These are phyloP conservation scores for Sporothrix mexicana DNA, from an alignment of 2,329 filamentous ascomycete genomes.

Conservation along the genomic window DNA sequence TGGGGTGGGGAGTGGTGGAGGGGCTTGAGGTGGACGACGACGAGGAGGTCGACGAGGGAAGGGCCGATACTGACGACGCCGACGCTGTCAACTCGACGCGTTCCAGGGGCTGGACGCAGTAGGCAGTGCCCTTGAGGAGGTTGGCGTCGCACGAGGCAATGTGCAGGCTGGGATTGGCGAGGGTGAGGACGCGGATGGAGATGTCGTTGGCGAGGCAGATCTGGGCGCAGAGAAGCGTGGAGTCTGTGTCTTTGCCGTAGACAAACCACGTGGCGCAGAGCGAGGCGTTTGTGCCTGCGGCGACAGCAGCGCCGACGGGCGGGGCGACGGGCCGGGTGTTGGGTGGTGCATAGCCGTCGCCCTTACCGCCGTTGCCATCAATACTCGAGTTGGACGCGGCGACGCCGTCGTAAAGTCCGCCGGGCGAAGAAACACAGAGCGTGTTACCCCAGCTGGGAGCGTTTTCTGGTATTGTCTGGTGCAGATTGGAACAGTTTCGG, in stretches of 20 bases:
- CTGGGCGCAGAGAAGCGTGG: background rate
- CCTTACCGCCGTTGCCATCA: background rate
- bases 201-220: background rate
- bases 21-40: too few species aligned
- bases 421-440: background rate
- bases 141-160: background rate
- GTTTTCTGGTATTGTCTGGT: background rate
- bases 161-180: constrained; percentile 6
- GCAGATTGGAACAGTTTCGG: background rate
- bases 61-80: too few species aligned
- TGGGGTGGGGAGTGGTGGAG: background rate
- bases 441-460: background rate
- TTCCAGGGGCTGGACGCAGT: background rate
- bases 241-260: background rate
- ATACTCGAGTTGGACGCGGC: background rate
- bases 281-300: background rate
- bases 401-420: background rate
- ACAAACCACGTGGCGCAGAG: background rate
- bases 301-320: background rate
- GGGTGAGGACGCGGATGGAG: background rate
- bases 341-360: background rate
- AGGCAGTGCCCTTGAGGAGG: background rate
- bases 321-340: background rate
- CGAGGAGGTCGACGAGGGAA: too few species aligned
- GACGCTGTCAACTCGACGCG: too few species aligned